Conservation (phyloP, 1,284 basidiomycete species). For the Exobasidium cylindrosporum region DNA sequence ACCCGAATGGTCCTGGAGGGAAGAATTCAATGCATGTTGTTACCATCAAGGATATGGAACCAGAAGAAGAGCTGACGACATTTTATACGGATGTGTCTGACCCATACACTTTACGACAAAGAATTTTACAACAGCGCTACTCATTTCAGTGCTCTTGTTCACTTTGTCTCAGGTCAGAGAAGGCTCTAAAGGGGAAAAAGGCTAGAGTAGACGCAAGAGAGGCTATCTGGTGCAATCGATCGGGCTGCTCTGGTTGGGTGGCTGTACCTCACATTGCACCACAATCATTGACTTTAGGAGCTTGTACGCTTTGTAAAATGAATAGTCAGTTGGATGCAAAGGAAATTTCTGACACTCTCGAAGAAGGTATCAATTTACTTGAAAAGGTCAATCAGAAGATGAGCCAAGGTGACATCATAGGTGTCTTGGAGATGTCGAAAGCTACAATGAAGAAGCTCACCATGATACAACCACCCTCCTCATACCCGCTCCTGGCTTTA, state of each 20-base stretch:
- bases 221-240: constrained; percentile 62
- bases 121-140: constrained; percentile 71
- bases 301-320: background rate
- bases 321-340: background rate
- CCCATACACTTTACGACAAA: constrained; percentile 64
- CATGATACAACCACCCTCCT: constrained; percentile 59
- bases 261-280: background rate
- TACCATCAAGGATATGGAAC: constrained; percentile 51
- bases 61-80: constrained; percentile 59
- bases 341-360: background rate
- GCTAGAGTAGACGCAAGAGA: constrained; percentile 66
- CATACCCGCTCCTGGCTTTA: constrained; percentile 72
- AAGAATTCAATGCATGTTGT: constrained; percentile 61
- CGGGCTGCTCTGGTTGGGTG: background rate
- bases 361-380: background rate
- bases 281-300: background rate
- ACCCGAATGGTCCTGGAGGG: constrained; percentile 61
- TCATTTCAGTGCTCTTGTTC: constrained; percentile 73
- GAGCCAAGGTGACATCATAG: constrained; percentile 68
- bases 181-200: constrained; percentile 44
- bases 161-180: constrained; percentile 56
- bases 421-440: constrained; percentile 62
- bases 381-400: constrained; percentile 33
- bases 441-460: constrained; percentile 58
- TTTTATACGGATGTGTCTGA: constrained; percentile 79